A percentile compares a stretch with the other conserved stretches of the same genome.
phyloP scores from a whole-genome alignment of 2,329 filamentous ascomycete genomes.

The Lasiodiplodia citricola region DNA sequence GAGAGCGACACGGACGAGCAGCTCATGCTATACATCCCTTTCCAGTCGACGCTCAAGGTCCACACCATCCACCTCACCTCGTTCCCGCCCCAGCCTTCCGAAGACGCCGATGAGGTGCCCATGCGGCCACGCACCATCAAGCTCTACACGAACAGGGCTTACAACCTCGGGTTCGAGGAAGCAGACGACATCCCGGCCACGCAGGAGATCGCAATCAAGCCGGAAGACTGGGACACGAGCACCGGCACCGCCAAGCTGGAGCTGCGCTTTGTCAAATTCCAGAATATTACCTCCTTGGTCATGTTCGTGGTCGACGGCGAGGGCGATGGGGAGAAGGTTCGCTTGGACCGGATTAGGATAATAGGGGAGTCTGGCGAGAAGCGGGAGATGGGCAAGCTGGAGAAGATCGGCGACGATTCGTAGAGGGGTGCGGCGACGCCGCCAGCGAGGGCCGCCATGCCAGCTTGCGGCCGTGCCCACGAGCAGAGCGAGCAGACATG shows the following conservation, averaged over 20 bases:
- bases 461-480: not conserved
- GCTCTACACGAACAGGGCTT: constrained; percentile 84
- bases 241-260: constrained; percentile 58
- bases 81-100: constrained; percentile 61
- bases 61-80: constrained; percentile 90
- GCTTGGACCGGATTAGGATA: constrained; percentile 77
- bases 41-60: constrained; percentile 85
- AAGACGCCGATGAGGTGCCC: constrained; percentile 74
- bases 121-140: constrained; percentile 84
- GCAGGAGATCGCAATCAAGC: constrained; percentile 76
- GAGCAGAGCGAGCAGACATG: constrained; percentile 20
- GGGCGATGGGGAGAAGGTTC: constrained; percentile 82
- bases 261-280: constrained; percentile 95
- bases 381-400: constrained; percentile 89
- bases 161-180: constrained; percentile 94
- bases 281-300: constrained; percentile 85
- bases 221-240: constrained; percentile 72
- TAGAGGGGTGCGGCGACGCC: constrained; percentile 11
- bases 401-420: constrained; percentile 83
- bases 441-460: not conserved
- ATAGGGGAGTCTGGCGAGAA: constrained; percentile 92
- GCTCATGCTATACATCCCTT: constrained; percentile 89
- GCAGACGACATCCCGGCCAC: constrained; percentile 84
- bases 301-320: constrained; percentile 85
- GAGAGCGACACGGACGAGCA: constrained; percentile 98